A percentile compares a stretch with the other conserved stretches of the same genome.
Evolutionary conservation across 2,329 filamentous ascomycete species (phyloP).

Genomic region (Peltaster fructicola): DNA sequence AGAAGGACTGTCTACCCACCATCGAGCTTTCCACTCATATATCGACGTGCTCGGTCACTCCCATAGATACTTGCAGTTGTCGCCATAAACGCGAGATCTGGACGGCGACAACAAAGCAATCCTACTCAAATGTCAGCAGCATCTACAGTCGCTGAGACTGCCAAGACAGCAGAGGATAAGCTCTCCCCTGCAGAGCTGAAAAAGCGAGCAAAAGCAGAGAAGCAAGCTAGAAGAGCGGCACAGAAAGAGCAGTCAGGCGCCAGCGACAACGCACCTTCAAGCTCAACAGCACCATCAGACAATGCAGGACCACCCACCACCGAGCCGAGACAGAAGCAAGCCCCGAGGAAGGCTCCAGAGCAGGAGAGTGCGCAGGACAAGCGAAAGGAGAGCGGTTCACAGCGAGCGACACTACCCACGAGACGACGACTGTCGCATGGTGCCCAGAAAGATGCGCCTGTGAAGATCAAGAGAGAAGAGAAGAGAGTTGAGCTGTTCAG

Average conservation of each 20-base stretch:
- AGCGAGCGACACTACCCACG: slow-evolving; percentile 5
- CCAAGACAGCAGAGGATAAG: slow-evolving; percentile 28
- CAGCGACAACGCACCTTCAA: slow-evolving; percentile 5
- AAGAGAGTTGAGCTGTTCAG: slow-evolving; percentile 63
- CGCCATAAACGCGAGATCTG: too few species aligned
- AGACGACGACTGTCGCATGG: slow-evolving; percentile 7
- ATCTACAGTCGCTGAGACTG: slow-evolving; percentile 3
- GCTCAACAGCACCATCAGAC: slow-evolving; percentile 7
- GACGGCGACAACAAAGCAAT: too few species aligned
- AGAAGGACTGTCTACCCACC: too few species aligned
- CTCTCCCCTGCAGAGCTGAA: slow-evolving; percentile 66
- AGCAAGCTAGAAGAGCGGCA: slow-evolving; percentile 60
- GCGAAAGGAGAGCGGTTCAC: slow-evolving; percentile 6
- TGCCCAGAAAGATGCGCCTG: slow-evolving; percentile 8
- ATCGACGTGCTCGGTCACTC: too few species aligned
- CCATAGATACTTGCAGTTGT: too few species aligned
- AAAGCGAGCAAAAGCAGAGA: slow-evolving; percentile 78
- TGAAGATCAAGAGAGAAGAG: slow-evolving; percentile 34
- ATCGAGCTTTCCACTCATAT: too few species aligned
- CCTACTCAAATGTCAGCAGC: slow-evolving; percentile 6
- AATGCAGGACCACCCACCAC: slow-evolving; percentile 18
- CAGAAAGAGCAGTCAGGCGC: slow-evolving; percentile 15
- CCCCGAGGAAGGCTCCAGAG: slow-evolving; percentile 14
- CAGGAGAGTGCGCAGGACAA: slow-evolving; percentile 7
- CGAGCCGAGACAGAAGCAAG: slow-evolving; percentile 15